phyloP scores from a whole-genome alignment of 2,329 filamentous ascomycete genomes.

The Catunica adiposa region DNA sequence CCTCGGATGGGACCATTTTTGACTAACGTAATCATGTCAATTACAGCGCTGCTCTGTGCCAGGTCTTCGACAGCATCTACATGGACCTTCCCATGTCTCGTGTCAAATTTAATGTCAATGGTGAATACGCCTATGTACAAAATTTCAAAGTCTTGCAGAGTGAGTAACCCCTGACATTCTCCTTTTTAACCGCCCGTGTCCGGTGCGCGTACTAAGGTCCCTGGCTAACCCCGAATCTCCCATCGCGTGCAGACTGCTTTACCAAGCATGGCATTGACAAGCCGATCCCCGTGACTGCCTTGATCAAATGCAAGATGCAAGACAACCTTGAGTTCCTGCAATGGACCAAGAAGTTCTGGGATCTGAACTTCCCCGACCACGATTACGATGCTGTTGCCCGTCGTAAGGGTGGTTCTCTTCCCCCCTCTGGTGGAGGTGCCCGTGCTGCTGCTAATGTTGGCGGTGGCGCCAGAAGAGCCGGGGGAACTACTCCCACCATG shows the following conservation, averaged over 20 bases:
- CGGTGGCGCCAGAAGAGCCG: slow-evolving; percentile 31
- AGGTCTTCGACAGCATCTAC: slow-evolving; percentile 97
- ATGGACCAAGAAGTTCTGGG: slow-evolving; percentile 94
- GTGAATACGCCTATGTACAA: slow-evolving; percentile 91
- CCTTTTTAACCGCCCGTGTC: not conserved
- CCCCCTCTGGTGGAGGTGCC: slow-evolving; percentile 31
- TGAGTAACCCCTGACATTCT: slow-evolving; percentile 31
- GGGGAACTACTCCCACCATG: slow-evolving; percentile 48
- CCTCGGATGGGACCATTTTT: too few relatives aligned
- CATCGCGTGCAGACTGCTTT: slow-evolving; percentile 50
- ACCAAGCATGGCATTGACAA: slow-evolving; percentile 76
- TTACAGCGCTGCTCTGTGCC: slow-evolving; percentile 76
- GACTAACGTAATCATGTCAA: slow-evolving; percentile 9
- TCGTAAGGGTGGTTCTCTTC: slow-evolving; percentile 58
- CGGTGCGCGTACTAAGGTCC: not conserved
- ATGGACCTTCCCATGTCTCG: slow-evolving; percentile 85
- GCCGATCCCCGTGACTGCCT: slow-evolving; percentile 69
- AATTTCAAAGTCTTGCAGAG: slow-evolving; percentile 98
- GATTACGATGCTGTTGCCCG: slow-evolving; percentile 85
- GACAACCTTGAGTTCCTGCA: slow-evolving; percentile 98
- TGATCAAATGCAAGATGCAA: slow-evolving; percentile 99
- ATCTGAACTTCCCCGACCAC: slow-evolving; percentile 91
- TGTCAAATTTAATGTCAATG: slow-evolving; percentile 97
- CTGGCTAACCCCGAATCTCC: slow-evolving; percentile 14
- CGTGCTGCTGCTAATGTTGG: slow-evolving; percentile 27